Percentiles rank a stretch among this genome's conserved stretches.
Evolutionary conservation across 345 rosid species (phyloP).

Genomic region (Anastatica hierochuntica): DNA sequence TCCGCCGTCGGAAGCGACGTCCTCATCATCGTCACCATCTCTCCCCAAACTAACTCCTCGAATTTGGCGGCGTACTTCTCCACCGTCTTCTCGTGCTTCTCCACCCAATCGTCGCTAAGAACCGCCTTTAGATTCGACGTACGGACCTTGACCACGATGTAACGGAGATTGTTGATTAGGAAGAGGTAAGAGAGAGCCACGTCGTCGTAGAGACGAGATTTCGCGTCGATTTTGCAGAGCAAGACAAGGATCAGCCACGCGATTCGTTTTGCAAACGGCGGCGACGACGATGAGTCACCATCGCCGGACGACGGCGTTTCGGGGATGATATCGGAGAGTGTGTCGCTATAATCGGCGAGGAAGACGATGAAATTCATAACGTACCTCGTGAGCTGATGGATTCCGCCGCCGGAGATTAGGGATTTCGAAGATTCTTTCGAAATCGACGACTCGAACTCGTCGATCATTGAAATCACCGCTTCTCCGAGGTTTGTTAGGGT

Average conservation of each 20-base stretch:
- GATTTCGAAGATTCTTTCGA: conserved; percentile 46
- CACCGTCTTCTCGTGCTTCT: conserved; percentile 43
- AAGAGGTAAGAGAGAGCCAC: conserved; percentile 57
- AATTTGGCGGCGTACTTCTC: conserved; percentile 47
- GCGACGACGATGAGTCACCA: conserved; percentile 39
- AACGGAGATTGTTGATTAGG: conserved; percentile 67
- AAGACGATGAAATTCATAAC: conserved; percentile 47
- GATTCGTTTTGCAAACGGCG: conserved; percentile 34
- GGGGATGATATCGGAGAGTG: conserved; percentile 38
- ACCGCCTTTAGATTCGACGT: conserved; percentile 38
- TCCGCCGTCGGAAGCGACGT: conserved; percentile 30
- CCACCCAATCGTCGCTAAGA: conserved; percentile 57
- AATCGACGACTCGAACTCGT: conserved; percentile 42
- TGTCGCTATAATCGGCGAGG: conserved; percentile 48
- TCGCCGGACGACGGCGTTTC: conserved; percentile 32
- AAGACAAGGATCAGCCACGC: conserved; percentile 63
- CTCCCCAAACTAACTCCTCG: conserved; percentile 62
- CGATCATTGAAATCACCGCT: conserved; percentile 29
- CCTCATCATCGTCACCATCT: conserved; percentile 37
- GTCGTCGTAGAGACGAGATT: conserved; percentile 46
- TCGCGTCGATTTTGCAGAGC: conserved; percentile 67
- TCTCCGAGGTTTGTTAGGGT: conserved; percentile 44
- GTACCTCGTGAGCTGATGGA: conserved; percentile 43
- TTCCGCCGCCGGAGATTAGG: conserved; percentile 37
- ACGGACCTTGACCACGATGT: conserved; percentile 55